Percentiles rank a stretch among this genome's conserved stretches.
These are phyloP conservation scores for Blastobotrys elegans DNA, from an alignment of 1,139 yeast species.

Conservation along the genomic window DNA sequence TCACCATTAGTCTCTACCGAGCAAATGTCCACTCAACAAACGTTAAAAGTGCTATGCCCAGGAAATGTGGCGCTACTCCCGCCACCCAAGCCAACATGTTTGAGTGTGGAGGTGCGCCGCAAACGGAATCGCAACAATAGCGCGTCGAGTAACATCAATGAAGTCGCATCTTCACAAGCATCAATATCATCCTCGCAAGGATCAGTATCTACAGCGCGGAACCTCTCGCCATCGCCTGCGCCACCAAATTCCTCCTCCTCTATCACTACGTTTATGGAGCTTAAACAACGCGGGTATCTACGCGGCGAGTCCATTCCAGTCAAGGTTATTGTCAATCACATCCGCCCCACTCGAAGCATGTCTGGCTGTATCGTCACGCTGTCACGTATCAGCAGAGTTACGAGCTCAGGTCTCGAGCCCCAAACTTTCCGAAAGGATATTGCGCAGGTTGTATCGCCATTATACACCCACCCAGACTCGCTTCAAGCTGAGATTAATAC, in stretches of 20 bases:
- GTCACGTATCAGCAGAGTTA: conserved; percentile 74
- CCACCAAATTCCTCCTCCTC: conserved; percentile 6
- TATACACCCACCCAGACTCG: conserved; percentile 69
- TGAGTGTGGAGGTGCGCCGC: conserved; percentile 49
- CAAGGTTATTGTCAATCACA: conserved; percentile 59
- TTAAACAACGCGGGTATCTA: conserved; percentile 66
- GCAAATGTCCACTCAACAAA: conserved; percentile 34
- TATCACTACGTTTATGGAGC: conserved; percentile 45
- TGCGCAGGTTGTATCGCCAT: conserved; percentile 69
- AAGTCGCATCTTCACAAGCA: conserved; percentile 1
- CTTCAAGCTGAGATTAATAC: conserved; percentile 56
- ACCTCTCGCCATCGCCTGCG: background rate
- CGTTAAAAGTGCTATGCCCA: conserved; percentile 62
- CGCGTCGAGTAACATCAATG: background rate
- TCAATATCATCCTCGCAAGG: conserved; percentile 1
- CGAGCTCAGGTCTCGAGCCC: conserved; percentile 46
- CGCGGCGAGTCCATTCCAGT: conserved; percentile 78
- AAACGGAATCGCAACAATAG: conserved; percentile 22
- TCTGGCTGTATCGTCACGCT: conserved; percentile 76
- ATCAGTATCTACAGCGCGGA: background rate
- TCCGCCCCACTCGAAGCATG: conserved; percentile 64
- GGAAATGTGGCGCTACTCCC: conserved; percentile 66
- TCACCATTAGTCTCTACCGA: conserved; percentile 11
- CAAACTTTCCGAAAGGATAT: conserved; percentile 84
- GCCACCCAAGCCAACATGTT: conserved; percentile 59